Evolutionary conservation across 2,329 filamentous ascomycete genomes (phyloP).

Genomic region (Xylaria arbuscula): DNA sequence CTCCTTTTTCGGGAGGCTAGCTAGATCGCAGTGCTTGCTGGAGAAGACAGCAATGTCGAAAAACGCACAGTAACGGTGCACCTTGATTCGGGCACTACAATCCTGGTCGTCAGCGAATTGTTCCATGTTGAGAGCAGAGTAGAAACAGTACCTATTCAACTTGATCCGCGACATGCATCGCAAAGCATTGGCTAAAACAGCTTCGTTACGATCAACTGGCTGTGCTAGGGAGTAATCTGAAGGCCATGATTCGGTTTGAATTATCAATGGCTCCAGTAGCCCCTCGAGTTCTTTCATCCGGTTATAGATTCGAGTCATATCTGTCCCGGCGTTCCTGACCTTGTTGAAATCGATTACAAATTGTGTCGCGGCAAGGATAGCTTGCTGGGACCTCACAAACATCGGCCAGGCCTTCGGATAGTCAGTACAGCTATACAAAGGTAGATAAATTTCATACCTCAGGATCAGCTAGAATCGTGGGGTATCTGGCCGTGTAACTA

Average conservation of each 20-base stretch:
- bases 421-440: slow-evolving; percentile 33
- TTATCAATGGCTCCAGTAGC: slow-evolving; percentile 53
- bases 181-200: slow-evolving; percentile 56
- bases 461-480: slow-evolving; percentile 55
- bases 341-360: slow-evolving; percentile 62
- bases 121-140: not conserved
- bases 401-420: slow-evolving; percentile 54
- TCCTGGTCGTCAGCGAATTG: slow-evolving; percentile 27
- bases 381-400: slow-evolving; percentile 60
- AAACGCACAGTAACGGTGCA: slow-evolving; percentile 64
- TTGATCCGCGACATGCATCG: slow-evolving; percentile 62
- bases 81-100: slow-evolving; percentile 61
- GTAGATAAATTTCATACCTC: slow-evolving; percentile 49
- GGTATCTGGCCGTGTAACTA: slow-evolving; percentile 58
- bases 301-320: slow-evolving; percentile 55
- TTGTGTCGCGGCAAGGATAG: slow-evolving; percentile 59
- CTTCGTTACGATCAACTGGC: slow-evolving; percentile 54
- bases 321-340: slow-evolving; percentile 52
- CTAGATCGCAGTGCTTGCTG: slow-evolving; percentile 62
- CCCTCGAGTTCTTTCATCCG: slow-evolving; percentile 57
- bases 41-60: slow-evolving; percentile 62
- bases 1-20: slow-evolving; percentile 46
- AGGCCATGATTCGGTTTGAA: slow-evolving; percentile 53
- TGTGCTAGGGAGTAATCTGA: slow-evolving; percentile 51
- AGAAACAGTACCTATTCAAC: slow-evolving; percentile 56